Percentiles rank a stretch among this genome's conserved stretches.
These are phyloP conservation scores for Omphalotus guepiniiformis DNA, from an alignment of 768 basidiomycete species.

Conservation along the genomic window DNA sequence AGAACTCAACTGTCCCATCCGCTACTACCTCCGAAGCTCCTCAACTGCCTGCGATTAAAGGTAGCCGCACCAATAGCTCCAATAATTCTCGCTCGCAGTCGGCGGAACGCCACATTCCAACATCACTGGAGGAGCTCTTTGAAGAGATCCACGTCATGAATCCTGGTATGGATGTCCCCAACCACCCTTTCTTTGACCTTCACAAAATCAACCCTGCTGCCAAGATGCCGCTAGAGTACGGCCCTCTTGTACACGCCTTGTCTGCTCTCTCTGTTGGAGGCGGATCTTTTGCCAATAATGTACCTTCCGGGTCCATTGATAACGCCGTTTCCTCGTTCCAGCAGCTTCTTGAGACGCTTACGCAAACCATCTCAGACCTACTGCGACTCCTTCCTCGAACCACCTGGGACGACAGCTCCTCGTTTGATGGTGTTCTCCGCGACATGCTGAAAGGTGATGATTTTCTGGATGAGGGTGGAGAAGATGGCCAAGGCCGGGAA, in stretches of 20 bases:
- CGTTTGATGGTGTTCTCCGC: slow-evolving; percentile 79
- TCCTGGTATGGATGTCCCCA: slow-evolving; percentile 60
- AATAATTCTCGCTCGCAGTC: slow-evolving; percentile 61
- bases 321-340: slow-evolving; percentile 89
- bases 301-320: slow-evolving; percentile 86
- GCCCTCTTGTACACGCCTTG: slow-evolving; percentile 79
- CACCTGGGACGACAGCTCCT: slow-evolving; percentile 88
- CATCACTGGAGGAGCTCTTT: slow-evolving; percentile 59
- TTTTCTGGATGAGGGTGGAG: slow-evolving; percentile 71
- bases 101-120: slow-evolving; percentile 44
- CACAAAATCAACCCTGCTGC: slow-evolving; percentile 69
- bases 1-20: slow-evolving; percentile 39
- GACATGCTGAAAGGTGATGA: slow-evolving; percentile 90
- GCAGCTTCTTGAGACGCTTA: slow-evolving; percentile 81
- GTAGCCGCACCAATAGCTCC: slow-evolving; percentile 43
- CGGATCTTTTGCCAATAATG: slow-evolving; percentile 77
- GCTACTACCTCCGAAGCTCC: slow-evolving; percentile 46
- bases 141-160: slow-evolving; percentile 61
- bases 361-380: slow-evolving; percentile 85
- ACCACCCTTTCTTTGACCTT: slow-evolving; percentile 73
- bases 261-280: slow-evolving; percentile 85
- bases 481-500: slow-evolving; percentile 60
- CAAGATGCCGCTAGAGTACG: slow-evolving; percentile 80
- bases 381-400: slow-evolving; percentile 81
- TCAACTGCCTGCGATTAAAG: slow-evolving; percentile 29